Conservation (phyloP, 495 filamentous ascomycete species). For the Neurospora sp. region DNA sequence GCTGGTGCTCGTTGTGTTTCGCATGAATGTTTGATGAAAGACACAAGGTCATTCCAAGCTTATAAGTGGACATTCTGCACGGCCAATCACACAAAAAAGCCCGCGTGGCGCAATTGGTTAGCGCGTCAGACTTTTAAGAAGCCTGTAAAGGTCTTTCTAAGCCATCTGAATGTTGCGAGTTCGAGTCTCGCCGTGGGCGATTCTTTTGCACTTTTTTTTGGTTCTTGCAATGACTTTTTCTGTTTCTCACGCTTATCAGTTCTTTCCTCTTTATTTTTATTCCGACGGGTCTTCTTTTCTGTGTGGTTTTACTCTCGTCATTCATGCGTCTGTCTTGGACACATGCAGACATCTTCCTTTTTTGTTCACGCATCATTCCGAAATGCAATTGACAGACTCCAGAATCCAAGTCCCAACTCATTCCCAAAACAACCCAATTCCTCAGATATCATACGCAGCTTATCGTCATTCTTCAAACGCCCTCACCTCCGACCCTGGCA, state of each 20-base stretch:
- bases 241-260: neutral
- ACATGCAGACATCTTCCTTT: neutral
- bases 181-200: conserved; percentile 3
- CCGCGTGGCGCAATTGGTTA: neutral
- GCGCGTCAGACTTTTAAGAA: conserved; percentile 3
- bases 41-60: neutral
- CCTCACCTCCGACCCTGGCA: neutral
- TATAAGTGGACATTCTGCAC: neutral
- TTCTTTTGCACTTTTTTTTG: neutral
- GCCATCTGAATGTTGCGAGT: conserved; percentile 3
- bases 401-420: neutral
- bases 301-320: neutral
- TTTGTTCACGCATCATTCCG: neutral
- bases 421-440: neutral
- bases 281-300: no score
- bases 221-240: neutral
- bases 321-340: neutral
- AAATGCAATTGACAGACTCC: neutral
- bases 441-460: neutral
- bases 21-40: neutral
- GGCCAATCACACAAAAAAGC: neutral
- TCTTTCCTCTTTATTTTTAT: neutral
- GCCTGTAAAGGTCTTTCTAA: neutral
- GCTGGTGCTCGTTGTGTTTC: neutral
- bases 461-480: neutral